Conservation (phyloP, 106 monocot genomes). For the Allium fistulosum region DNA sequence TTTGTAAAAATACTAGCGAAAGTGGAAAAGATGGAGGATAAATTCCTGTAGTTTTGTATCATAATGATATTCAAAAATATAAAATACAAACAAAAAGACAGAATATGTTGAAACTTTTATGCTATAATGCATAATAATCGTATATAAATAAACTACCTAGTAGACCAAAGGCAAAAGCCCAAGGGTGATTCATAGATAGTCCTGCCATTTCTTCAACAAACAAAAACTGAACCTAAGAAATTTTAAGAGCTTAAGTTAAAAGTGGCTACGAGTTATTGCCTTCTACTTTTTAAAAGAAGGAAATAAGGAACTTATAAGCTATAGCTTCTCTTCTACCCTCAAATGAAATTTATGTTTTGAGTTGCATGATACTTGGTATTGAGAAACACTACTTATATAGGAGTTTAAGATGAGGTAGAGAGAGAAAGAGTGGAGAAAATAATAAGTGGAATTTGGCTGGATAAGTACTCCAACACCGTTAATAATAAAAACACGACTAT, state of each 20-base stretch:
- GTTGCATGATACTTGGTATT: slow-evolving; percentile 6
- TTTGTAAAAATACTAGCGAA: too few species aligned
- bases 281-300: slow-evolving; percentile 2
- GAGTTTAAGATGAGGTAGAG: background rate
- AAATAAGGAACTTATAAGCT: background rate
- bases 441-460: slow-evolving; percentile 2
- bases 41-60: too few species aligned
- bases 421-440: background rate
- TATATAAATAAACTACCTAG: slow-evolving; percentile 16
- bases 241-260: background rate
- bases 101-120: too few species aligned
- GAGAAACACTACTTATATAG: background rate
- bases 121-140: background rate
- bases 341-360: background rate
- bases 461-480: background rate
- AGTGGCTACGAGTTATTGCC: background rate
- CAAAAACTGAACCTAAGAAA: background rate
- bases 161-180: slow-evolving; percentile 36
- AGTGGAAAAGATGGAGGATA: too few species aligned
- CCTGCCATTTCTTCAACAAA: slow-evolving; percentile 13
- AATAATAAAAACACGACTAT: background rate
- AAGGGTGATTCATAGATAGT: slow-evolving; percentile 30
- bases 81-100: too few species aligned
- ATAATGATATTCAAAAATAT: too few species aligned
- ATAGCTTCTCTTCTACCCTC: background rate